Conservation (phyloP, 2,329 filamentous ascomycete genomes). For the Tetracladium maxilliforme region DNA sequence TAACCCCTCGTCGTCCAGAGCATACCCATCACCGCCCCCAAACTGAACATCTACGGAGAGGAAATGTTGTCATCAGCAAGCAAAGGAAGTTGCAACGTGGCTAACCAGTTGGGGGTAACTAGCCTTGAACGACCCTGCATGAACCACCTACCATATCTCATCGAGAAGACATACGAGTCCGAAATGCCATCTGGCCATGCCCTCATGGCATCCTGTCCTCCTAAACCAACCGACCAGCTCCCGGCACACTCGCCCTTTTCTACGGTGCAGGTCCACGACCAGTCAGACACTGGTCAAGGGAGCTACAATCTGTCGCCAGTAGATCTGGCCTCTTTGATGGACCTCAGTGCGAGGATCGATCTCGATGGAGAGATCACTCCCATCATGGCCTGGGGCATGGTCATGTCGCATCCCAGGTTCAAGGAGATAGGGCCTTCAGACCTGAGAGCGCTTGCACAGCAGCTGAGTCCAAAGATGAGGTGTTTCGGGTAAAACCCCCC, state of each 20-base stretch:
- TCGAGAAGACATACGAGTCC: slow-evolving; percentile 41
- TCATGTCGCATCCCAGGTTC: slow-evolving; percentile 59
- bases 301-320: slow-evolving; percentile 68
- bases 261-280: slow-evolving; percentile 25
- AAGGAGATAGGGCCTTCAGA: slow-evolving; percentile 51
- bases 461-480: slow-evolving; percentile 65
- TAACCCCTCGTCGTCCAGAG: slow-evolving; percentile 34
- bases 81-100: too few species aligned
- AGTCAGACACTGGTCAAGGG: slow-evolving; percentile 46
- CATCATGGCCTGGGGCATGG: slow-evolving; percentile 84
- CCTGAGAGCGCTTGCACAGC: slow-evolving; percentile 56
- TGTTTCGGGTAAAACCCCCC: slow-evolving; percentile 73
- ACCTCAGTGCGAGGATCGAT: slow-evolving; percentile 69
- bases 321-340: slow-evolving; percentile 68
- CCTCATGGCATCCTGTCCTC: slow-evolving; percentile 84
- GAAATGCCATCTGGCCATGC: slow-evolving; percentile 76
- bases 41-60: too few species aligned
- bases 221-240: slow-evolving; percentile 32
- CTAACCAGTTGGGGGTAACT: too few species aligned
- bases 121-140: slow-evolving; percentile 90
- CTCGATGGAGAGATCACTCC: slow-evolving; percentile 87
- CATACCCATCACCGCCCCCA: slow-evolving; percentile 51
- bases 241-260: not conserved
- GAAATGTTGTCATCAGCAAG: too few species aligned
- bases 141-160: slow-evolving; percentile 71